These are phyloP conservation scores for Curvularia sp. DNA, from an alignment of 2,329 filamentous ascomycete species.

Conservation along the genomic window DNA sequence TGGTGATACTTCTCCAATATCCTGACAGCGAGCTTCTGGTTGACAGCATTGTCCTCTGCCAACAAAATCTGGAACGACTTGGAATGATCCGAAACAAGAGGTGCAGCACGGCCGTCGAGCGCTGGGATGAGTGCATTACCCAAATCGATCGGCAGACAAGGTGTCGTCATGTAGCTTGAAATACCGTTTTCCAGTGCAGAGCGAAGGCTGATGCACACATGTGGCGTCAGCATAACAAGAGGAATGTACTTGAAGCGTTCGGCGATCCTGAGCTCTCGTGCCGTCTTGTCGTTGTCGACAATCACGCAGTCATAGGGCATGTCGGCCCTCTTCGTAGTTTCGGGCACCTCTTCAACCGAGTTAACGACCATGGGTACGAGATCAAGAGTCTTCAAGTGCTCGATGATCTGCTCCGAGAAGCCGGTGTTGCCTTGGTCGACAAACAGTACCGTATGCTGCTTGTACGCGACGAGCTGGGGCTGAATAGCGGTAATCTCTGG, in stretches of 20 bases:
- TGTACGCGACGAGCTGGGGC: slow-evolving; percentile 88
- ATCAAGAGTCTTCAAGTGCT: slow-evolving; percentile 79
- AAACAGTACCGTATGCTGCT: slow-evolving; percentile 89
- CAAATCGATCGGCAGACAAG: slow-evolving; percentile 90
- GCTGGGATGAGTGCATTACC: slow-evolving; percentile 97
- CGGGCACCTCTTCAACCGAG: slow-evolving; percentile 71
- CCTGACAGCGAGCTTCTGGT: slow-evolving; percentile 94
- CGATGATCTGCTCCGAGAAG: slow-evolving; percentile 76
- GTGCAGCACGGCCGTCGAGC: slow-evolving; percentile 89
- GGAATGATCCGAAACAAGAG: slow-evolving; percentile 89
- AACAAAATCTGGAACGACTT: slow-evolving; percentile 94
- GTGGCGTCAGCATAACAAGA: slow-evolving; percentile 87
- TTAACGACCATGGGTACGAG: slow-evolving; percentile 85
- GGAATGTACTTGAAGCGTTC: slow-evolving; percentile 98
- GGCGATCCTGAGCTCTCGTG: slow-evolving; percentile 81
- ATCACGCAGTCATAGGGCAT: slow-evolving; percentile 93
- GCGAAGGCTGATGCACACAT: slow-evolving; percentile 90
- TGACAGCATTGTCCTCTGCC: slow-evolving; percentile 96
- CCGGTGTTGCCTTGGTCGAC: slow-evolving; percentile 88
- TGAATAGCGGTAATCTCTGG: slow-evolving; percentile 79
- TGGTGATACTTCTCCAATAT: slow-evolving; percentile 98
- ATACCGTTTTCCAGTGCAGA: slow-evolving; percentile 94
- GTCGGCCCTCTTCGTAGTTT: slow-evolving; percentile 55
- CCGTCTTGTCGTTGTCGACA: slow-evolving; percentile 91
- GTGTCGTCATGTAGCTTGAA: slow-evolving; percentile 98